phyloP scores from a whole-genome alignment of 176 grass and related monocot genomes.

The Dactylis glomerata region DNA sequence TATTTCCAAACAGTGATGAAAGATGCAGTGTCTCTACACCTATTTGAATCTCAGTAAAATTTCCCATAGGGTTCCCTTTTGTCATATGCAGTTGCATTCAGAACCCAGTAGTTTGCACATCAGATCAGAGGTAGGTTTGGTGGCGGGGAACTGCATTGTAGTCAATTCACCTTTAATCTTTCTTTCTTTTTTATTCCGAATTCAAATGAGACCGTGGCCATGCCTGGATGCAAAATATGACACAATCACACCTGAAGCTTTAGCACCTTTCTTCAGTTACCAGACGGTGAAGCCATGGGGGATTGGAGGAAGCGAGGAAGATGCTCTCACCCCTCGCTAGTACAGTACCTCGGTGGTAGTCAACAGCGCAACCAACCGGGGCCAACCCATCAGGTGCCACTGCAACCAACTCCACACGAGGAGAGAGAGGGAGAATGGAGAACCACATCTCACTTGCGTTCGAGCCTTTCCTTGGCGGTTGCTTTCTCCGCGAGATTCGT shows the following conservation, averaged over 20 bases:
- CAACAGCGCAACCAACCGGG: slow-evolving; percentile 30
- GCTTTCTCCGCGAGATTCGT: slow-evolving; percentile 32
- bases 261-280: slow-evolving; percentile 16
- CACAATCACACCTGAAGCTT: slow-evolving; percentile 24
- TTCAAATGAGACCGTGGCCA: not conserved
- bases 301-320: not conserved
- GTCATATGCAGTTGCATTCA: not conserved
- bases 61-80: not conserved
- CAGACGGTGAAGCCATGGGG: not conserved
- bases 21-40: too few species aligned
- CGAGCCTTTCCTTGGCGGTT: slow-evolving; percentile 1
- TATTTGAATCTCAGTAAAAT: not conserved
- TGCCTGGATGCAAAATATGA: not conserved
- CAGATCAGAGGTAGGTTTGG: not conserved
- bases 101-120: not conserved
- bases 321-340: not conserved
- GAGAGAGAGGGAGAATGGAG: not conserved
- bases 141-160: not conserved
- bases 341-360: not conserved
- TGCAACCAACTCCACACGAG: slow-evolving; percentile 25
- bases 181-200: not conserved
- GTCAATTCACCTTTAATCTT: not conserved
- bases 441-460: slow-evolving; percentile 35
- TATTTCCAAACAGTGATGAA: not conserved
- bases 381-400: not conserved